Base-by-base conservation (phyloP, 2,329 filamentous ascomycete species). In the Colletotrichum eremochloae region DNA sequence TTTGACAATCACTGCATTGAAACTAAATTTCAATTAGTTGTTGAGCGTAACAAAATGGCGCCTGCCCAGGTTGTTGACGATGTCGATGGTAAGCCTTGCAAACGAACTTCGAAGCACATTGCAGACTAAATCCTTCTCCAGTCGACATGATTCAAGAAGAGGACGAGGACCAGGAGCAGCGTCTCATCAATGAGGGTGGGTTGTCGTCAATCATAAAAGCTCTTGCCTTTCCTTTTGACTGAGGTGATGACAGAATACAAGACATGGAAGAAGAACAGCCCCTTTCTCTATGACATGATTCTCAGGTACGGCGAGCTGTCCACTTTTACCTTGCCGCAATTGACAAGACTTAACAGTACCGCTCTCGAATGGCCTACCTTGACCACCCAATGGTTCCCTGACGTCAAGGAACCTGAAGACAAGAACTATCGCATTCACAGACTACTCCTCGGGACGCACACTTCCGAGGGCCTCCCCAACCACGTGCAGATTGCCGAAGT, bases 181-280 rank as follows among this genome's bases (percentile, higher is more conserved):
- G 97, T 84, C 87, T 97, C 73, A 95, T 98, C 84, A 98, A 98
- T 77, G 96, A 99, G 86, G 93, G 93, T 93, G 85, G 63, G 75
- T 67, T 64, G 24, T 31, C 33, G 31, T 24, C 15, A 20, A 9
- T 12, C 8, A 15, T 31, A 11, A 14, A 14, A 53, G 31, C 31
- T 14, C 18, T 20, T 29, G n/a, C 57, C 5, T 9, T 12, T 1
- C 14, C n/a, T 64, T 64, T 46, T 44, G 12, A 53, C 69, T 65
- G 14, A 64, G 24, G n/a, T 2, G 14, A 42, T 11, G 67, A 44
- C 52, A 95, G 96, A 99, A 82, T 99, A 99, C 89, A 99, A 99
- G 83, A 98, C 96, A 76, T 99, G 96, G 96, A 99, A 99, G 88
- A 99, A 99, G 87, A 99, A 99, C 84, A 94, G 94, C 75, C 95